Base-by-base conservation (phyloP, 1,284 basidiomycete genomes). In the Trichosporon sp. region DNA sequence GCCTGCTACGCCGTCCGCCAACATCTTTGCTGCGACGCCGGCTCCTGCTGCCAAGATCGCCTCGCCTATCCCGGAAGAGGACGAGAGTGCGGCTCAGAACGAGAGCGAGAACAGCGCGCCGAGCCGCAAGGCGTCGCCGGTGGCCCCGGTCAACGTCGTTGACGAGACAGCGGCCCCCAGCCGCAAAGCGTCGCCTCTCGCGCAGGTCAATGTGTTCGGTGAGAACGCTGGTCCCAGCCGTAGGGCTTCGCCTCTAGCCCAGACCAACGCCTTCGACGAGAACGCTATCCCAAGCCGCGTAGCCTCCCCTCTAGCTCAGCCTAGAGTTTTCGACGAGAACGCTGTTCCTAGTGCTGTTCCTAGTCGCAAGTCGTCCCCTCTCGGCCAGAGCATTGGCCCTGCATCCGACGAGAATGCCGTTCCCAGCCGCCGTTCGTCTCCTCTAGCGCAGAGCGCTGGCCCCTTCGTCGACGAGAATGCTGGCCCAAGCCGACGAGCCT, bases 1-100 rank as follows among this genome's bases (percentile, higher is more conserved):
- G 36, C 31, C 67, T 23, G 65, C 72, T 9, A 64, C 69, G 21
- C 62, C 64, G 5, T 63, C 29, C n/a, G 68, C 61, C 14, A 68
- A 67, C 58, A 64, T 65, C 14, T 67, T 67, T 14, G 66, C 65
- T 4, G 36, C 31, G 11, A 52, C 54, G 25, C n/a, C 56, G 3
- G 54, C 57, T 23, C 16, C 29, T 16, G n/a, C n/a, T n/a, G 19
- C 27, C 0, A 21, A 32, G n/a, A 25, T 25, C 2, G 49, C 52
- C 16, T 57, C 62, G 11, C 54, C 37, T n/a, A 52, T 68, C 31
- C 37, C 62, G 34, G 66, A 70, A 58, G 65, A 60, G 44, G 40
- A 56, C 19, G 49, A 49, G 27, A 56, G 25, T 29, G 37, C 16
- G 31, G 11, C 34, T 7, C 19, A n/a, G n/a, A 46, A 61, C 37